A percentile compares a stretch with the other conserved stretches of the same genome.
These are phyloP conservation scores for Tricholoma bakamatsutake DNA, from an alignment of 768 basidiomycete genomes.

Conservation along the genomic window DNA sequence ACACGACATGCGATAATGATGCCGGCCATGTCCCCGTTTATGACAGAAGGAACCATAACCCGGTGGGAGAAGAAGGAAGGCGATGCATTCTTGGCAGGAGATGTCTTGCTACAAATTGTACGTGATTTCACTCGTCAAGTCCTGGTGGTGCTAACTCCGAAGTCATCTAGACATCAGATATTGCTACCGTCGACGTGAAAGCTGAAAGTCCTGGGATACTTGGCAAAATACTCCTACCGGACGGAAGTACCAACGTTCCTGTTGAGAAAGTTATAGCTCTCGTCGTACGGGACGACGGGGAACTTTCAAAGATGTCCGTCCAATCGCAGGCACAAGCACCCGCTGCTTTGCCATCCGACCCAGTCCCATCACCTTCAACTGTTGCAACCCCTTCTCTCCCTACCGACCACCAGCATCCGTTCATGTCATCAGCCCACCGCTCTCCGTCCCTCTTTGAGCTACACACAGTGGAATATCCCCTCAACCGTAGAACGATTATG, in stretches of 20 bases:
- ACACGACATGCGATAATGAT: constrained; percentile 43
- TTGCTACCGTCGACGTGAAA: constrained; percentile 82
- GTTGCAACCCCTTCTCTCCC: constrained; percentile 15
- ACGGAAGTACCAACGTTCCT: constrained; percentile 54
- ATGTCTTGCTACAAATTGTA: constrained; percentile 75
- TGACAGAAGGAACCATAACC: constrained; percentile 79
- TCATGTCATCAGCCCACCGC: constrained; percentile 20
- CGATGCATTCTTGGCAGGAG: constrained; percentile 63
- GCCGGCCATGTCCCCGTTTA: constrained; percentile 89
- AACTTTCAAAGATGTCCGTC: constrained; percentile 19
- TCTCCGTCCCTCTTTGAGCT: constrained; percentile 27
- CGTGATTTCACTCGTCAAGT: constrained; percentile 2
- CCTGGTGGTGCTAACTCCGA: neutral
- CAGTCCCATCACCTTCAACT: constrained; percentile 20
- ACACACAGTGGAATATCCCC: constrained; percentile 16
- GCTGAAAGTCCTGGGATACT: constrained; percentile 85
- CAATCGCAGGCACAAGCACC: constrained; percentile 18
- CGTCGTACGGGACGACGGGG: constrained; percentile 55
- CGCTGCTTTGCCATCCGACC: constrained; percentile 20
- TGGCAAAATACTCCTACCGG: constrained; percentile 77
- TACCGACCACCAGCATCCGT: constrained; percentile 17
- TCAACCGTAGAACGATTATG: constrained; percentile 11
- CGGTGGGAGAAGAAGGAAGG: constrained; percentile 79
- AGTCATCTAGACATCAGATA: constrained; percentile 58
- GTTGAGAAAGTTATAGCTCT: constrained; percentile 56